Percentiles rank a stretch among this genome's conserved stretches.
Evolutionary conservation across 78 protist genomes (phyloP).

Genomic region (Pelomyxa schiedti): DNA sequence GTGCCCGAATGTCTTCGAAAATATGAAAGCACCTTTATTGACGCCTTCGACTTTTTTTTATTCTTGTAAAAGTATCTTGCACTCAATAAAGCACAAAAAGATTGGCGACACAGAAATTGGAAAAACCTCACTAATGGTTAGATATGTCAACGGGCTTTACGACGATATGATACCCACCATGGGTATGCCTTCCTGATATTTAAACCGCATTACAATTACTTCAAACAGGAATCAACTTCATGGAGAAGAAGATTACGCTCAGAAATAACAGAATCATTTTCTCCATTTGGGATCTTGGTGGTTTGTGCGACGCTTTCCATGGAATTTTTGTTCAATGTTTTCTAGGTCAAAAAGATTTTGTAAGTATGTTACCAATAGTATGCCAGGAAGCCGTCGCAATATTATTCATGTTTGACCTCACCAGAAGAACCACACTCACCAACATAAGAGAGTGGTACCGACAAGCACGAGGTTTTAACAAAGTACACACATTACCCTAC

Average conservation of each 20-base stretch:
- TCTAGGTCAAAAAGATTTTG: constrained; percentile 75
- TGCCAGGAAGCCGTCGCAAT: constrained; percentile 92
- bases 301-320: not conserved
- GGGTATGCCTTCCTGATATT: constrained; percentile 24
- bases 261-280: constrained; percentile 80
- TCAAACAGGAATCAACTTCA: constrained; percentile 87
- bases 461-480: constrained; percentile 88
- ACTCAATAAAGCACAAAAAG: no score
- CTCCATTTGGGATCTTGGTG: constrained; percentile 95
- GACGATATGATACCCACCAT: constrained; percentile 90
- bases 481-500: no score
- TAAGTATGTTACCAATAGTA: constrained; percentile 92
- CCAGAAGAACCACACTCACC: constrained; percentile 77
- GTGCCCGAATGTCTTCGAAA: no score
- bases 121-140: constrained; percentile 90
- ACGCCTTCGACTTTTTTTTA: no score
- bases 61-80: no score
- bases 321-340: not conserved
- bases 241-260: constrained; percentile 86
- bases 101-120: not conserved
- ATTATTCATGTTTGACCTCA: constrained; percentile 92
- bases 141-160: constrained; percentile 85
- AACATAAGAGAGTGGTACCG: constrained; percentile 88
- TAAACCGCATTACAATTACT: not conserved
- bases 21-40: no score